Base-by-base conservation (phyloP, 2,329 filamentous ascomycete species). In the Fusarium dlaminii region DNA sequence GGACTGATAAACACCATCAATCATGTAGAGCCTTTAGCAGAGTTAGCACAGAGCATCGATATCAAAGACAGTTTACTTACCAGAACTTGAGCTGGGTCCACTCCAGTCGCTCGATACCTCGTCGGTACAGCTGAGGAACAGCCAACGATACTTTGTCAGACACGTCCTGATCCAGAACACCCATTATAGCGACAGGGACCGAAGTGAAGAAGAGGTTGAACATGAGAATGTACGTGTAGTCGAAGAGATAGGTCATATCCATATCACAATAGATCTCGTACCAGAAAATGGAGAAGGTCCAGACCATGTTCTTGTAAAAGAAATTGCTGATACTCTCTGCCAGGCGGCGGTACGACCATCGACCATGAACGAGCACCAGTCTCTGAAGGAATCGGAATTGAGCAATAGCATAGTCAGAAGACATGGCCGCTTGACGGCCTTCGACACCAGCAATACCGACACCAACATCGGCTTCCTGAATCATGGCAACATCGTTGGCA, bases 241-340 rank as follows among this genome's bases (percentile, higher is more conserved):
- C 96, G 85, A 97, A 98, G 60, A 98, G 90, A 81, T 98, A 98
- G 51, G 96, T 96, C 82, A 96, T 95, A 85, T 99, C 96, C 82
- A 97, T 98, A 84, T 97, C 93, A 86, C 93, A 94, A 84, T 93
- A 99, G 62, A 98, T 94, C 81, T 97, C 95, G 83, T 94, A 99
- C 96, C 96, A 98, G 88, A 98, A 98, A 66, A 99, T 93, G 48
- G 93, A 90, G 80, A 98, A 96, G 2, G 94, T 96, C 96, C 96
- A 99, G 59, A 98, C 93, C 83, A 99, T 93, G 86, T 98, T 99
- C 92, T 99, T 99, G 90, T 98, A 99, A 87, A 99, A 99, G 88
- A 99, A 99, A 83, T 99, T 99, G 82, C 95, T 94, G 79, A 97
- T 98, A 52, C 92, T 94, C 85, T 99, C 96, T 36, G 93, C 94